Evolutionary conservation across 1,139 yeast genomes (phyloP).

Genomic region (Taphrina sp.): DNA sequence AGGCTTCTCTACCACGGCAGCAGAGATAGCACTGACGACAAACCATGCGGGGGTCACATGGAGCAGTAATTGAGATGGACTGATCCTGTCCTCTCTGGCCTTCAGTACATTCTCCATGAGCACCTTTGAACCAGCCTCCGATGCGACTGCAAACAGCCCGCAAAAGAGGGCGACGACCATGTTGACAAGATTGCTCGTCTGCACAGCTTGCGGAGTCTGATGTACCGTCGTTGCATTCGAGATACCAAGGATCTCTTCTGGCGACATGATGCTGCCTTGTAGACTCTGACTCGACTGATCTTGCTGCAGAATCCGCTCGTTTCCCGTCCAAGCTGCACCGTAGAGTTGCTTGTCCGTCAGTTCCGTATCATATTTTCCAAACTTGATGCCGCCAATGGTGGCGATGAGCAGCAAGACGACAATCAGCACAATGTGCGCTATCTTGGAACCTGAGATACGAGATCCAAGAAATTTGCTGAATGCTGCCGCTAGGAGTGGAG

Average conservation of each 20-base stretch:
- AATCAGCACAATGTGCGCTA: background rate
- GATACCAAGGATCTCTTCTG: constrained; percentile 2
- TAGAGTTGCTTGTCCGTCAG: constrained; percentile 15
- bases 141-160: constrained; percentile 8
- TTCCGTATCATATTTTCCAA: constrained; percentile 19
- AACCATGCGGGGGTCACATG: constrained; percentile 11
- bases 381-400: constrained; percentile 12
- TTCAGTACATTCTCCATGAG: constrained; percentile 10
- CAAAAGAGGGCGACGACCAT: constrained; percentile 4
- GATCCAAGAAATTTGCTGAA: constrained; percentile 7
- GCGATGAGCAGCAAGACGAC: constrained; percentile 10
- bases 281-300: too few species aligned
- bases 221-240: background rate
- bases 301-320: background rate
- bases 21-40: background rate
- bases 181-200: background rate
- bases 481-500: constrained; percentile 8
- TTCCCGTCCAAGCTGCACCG: constrained; percentile 12
- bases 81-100: constrained; percentile 5
- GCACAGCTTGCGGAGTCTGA: background rate
- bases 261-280: background rate
- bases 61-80: constrained; percentile 1
- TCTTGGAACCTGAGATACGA: background rate
- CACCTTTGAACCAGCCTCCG: constrained; percentile 10
- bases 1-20: background rate